These are phyloP conservation scores for Chlorella ohadii DNA, from an alignment of 139 green algal species.

Conservation along the genomic window DNA sequence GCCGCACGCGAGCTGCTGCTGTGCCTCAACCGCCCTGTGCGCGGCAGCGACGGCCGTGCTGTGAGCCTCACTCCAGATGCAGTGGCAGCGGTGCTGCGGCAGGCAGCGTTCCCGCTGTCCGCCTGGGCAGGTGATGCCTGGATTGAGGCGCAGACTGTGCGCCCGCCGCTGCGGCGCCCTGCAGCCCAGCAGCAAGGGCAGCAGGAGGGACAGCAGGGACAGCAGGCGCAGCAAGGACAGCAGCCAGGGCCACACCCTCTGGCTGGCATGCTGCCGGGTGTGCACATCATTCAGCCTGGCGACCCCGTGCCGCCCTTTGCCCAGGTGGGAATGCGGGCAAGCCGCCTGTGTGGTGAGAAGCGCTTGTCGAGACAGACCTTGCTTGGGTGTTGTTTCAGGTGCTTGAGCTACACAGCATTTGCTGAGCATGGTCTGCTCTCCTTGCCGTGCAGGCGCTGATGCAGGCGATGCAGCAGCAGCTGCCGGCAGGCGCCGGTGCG, in stretches of 20 bases:
- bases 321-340: neutral
- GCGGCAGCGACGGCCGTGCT: neutral
- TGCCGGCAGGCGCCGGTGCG: neutral
- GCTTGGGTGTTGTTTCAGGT: too few relatives aligned
- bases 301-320: neutral
- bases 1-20: slow-evolving; percentile 16
- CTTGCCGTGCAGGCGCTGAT: too few relatives aligned
- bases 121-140: neutral
- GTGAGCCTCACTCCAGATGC: slow-evolving; percentile 2
- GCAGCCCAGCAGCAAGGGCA: neutral
- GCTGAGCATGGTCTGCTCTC: too few relatives aligned
- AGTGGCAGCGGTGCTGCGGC: slow-evolving; percentile 5
- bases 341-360: too few relatives aligned
- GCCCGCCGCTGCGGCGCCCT: neutral
- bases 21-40: slow-evolving; percentile 9
- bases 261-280: neutral
- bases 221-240: slow-evolving; percentile 4
- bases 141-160: neutral
- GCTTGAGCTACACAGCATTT: too few relatives aligned
- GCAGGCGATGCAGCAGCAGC: slow-evolving; percentile 17
- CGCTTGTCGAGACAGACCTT: too few relatives aligned
- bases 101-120: slow-evolving; percentile 14
- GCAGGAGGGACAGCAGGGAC: neutral
- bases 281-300: neutral
- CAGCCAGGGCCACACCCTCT: too few relatives aligned